These are phyloP conservation scores for Trametes pubescens DNA, from an alignment of 1,284 basidiomycete species.

Conservation along the genomic window DNA sequence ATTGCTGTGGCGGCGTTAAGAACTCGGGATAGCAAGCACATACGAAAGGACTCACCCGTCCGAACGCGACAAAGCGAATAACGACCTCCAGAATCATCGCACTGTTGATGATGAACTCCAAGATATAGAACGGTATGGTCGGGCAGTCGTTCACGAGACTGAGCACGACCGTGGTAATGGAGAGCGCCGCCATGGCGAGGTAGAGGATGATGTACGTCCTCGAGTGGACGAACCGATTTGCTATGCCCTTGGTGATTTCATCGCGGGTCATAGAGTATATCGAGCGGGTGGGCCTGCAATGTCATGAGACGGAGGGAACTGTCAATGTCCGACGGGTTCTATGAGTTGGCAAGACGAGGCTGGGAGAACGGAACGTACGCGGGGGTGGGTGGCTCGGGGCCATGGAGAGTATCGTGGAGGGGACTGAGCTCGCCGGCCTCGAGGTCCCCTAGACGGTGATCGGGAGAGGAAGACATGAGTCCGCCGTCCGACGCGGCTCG, in stretches of 20 bases:
- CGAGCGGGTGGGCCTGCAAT: constrained; percentile 69
- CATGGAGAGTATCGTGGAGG: constrained; percentile 36
- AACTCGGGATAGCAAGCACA: background rate
- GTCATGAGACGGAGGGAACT: constrained; percentile 33
- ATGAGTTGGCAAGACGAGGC: constrained; percentile 39
- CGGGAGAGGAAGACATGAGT: constrained; percentile 40
- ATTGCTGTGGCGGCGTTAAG: constrained; percentile 70
- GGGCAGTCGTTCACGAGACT: constrained; percentile 85
- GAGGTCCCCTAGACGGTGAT: constrained; percentile 45
- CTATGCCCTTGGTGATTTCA: constrained; percentile 82
- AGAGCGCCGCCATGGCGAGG: constrained; percentile 88
- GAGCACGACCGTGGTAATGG: constrained; percentile 90
- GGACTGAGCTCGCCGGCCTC: constrained; percentile 47
- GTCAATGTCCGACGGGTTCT: constrained; percentile 34
- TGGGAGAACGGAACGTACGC: constrained; percentile 39
- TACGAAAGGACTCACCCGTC: constrained; percentile 67
- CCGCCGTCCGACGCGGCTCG: constrained; percentile 34
- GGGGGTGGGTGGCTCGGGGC: constrained; percentile 26
- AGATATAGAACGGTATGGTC: constrained; percentile 83
- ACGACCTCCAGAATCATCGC: constrained; percentile 94
- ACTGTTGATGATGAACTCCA: constrained; percentile 91
- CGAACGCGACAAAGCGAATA: constrained; percentile 90
- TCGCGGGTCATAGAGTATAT: constrained; percentile 82
- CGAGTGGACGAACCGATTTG: constrained; percentile 88
- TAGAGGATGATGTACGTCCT: constrained; percentile 86